Evolutionary conservation across 768 basidiomycete genomes (phyloP).

Genomic region (Trametes maxima): DNA sequence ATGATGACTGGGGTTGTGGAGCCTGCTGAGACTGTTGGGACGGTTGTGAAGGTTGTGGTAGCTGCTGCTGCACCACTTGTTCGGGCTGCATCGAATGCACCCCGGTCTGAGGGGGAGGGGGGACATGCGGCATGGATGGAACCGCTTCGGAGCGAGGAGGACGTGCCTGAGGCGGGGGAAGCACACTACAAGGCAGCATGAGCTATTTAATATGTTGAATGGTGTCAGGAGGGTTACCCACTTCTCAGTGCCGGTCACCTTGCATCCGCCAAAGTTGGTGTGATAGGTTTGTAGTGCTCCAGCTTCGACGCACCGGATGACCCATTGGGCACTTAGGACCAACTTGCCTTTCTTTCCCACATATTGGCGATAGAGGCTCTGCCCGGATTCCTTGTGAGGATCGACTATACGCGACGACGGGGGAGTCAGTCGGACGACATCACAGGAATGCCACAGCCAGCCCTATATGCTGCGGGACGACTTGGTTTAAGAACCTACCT

Average conservation of each 20-base stretch:
- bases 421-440: background rate
- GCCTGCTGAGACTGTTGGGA: slow-evolving; percentile 5
- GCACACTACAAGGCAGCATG: background rate
- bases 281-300: slow-evolving; percentile 73
- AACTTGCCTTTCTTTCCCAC: slow-evolving; percentile 79
- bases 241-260: slow-evolving; percentile 75
- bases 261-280: slow-evolving; percentile 79
- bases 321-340: slow-evolving; percentile 74
- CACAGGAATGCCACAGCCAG: background rate
- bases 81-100: slow-evolving; percentile 25
- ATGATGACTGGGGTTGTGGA: background rate
- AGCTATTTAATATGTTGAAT: background rate
- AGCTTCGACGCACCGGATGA: slow-evolving; percentile 72
- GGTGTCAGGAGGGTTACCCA: slow-evolving; percentile 37
- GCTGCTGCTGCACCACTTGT: slow-evolving; percentile 24
- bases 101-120: slow-evolving; percentile 8
- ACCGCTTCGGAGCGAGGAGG: slow-evolving; percentile 1
- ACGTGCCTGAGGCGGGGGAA: background rate
- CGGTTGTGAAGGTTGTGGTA: slow-evolving; percentile 17
- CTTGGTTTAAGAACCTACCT: slow-evolving; percentile 48
- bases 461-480: background rate
- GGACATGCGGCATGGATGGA: slow-evolving; percentile 16
- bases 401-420: slow-evolving; percentile 53
- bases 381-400: slow-evolving; percentile 76
- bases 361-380: slow-evolving; percentile 80